These are phyloP conservation scores for Gracilariopsis chorda DNA, from an alignment of 23 red algal species.

Conservation along the genomic window DNA sequence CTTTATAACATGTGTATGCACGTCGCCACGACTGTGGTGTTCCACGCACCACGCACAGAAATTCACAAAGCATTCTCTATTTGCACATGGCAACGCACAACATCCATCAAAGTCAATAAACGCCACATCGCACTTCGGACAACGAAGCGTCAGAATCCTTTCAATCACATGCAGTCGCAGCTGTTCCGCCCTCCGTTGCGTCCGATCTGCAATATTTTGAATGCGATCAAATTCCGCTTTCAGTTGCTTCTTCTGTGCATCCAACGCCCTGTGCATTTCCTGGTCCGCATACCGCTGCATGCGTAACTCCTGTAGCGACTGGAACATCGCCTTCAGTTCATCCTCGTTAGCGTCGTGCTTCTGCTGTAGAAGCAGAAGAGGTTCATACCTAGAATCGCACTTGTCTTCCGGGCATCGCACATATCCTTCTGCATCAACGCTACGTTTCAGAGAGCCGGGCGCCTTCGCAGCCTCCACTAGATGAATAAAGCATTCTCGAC, in stretches of 20 bases:
- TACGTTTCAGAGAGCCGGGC: not conserved
- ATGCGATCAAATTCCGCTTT: conserved; percentile 48
- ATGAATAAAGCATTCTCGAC: conserved; percentile 26
- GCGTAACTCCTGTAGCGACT: not conserved
- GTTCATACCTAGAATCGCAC: not conserved
- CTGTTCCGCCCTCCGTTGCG: not conserved
- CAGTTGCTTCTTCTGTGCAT: conserved; percentile 5
- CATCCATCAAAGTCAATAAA: conserved; percentile 61
- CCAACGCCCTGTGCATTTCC: conserved; percentile 26
- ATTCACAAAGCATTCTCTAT: not conserved
- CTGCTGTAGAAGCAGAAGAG: not conserved
- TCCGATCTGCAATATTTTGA: conserved; percentile 17
- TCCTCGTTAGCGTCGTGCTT: conserved; percentile 39
- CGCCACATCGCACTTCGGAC: conserved; percentile 37
- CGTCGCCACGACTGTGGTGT: not conserved
- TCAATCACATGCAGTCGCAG: conserved; percentile 4
- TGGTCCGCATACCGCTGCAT: not conserved
- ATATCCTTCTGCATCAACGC: conserved; percentile 1
- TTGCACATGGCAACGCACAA: conserved; percentile 20
- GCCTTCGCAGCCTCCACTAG: conserved; percentile 1
- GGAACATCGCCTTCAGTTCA: not conserved
- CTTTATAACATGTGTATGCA: conserved; percentile 35
- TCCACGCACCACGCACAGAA: conserved; percentile 63
- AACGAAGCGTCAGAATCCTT: conserved; percentile 22
- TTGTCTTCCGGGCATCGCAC: not conserved